These are phyloP conservation scores for Microcos paniculata DNA, from an alignment of 345 rosid species.

Conservation along the genomic window DNA sequence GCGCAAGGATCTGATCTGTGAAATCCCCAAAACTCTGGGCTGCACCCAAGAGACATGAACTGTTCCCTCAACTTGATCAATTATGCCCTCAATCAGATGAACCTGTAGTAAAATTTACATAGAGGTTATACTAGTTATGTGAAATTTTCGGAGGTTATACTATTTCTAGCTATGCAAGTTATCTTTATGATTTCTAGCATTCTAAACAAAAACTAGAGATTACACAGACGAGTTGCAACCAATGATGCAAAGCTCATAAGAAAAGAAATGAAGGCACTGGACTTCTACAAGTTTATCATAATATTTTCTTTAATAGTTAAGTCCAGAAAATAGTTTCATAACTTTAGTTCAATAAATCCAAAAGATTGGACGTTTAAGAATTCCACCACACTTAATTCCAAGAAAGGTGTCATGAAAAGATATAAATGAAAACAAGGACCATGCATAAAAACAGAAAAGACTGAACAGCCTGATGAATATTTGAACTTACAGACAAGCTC, in stretches of 20 bases:
- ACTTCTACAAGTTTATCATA: background rate
- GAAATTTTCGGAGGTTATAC: background rate
- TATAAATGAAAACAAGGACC: background rate
- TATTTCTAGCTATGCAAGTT: no score
- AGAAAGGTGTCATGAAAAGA: background rate
- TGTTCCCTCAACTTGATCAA: conserved; percentile 95
- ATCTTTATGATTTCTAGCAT: background rate
- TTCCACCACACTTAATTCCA: background rate
- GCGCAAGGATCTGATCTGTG: conserved; percentile 84
- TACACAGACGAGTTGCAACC: background rate
- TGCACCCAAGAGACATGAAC: conserved; percentile 97
- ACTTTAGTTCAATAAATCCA: no score
- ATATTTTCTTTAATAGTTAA: background rate
- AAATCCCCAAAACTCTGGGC: conserved; percentile 94
- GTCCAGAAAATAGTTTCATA: background rate
- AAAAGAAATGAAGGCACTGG: background rate
- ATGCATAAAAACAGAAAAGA: background rate
- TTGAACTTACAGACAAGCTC: conserved; percentile 84
- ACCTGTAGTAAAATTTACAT: conserved; percentile 47
- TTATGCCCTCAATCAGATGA: conserved; percentile 93
- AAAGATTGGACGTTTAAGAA: background rate
- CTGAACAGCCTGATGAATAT: background rate
- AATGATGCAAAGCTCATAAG: background rate
- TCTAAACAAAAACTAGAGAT: background rate
- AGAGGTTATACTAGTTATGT: background rate